Conservation (phyloP, 208 protist genomes). For the Trypanosoma rangeli region DNA sequence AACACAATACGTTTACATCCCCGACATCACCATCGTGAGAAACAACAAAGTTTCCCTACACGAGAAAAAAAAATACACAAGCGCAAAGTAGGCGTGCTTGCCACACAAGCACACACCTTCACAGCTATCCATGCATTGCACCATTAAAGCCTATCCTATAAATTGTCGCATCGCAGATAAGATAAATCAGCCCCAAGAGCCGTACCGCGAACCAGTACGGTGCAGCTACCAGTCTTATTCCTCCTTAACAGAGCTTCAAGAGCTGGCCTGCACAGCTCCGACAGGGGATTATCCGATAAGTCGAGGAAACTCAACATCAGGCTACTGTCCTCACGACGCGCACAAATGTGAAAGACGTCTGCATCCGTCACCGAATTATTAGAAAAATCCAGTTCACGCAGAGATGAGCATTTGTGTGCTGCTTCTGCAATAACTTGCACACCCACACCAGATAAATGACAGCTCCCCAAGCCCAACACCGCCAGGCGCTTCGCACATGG, state of each 20-base stretch:
- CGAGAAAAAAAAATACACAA: conserved; percentile 2
- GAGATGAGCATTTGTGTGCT: conserved; percentile 39
- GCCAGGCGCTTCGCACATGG: conserved; percentile 36
- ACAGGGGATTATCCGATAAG: conserved; percentile 57
- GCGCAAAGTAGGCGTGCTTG: conserved; percentile 20
- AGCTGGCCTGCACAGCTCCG: conserved; percentile 24
- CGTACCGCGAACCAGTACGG: conserved; percentile 51
- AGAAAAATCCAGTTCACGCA: conserved; percentile 62
- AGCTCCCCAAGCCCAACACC: conserved; percentile 41
- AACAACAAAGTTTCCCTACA: not conserved
- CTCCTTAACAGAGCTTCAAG: conserved; percentile 39
- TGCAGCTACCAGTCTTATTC: conserved; percentile 36
- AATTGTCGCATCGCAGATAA: conserved; percentile 15
- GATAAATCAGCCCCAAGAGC: conserved; percentile 33
- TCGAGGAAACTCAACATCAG: conserved; percentile 42
- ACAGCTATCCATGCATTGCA: conserved; percentile 18
- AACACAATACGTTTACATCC: too few species aligned
- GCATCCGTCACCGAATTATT: conserved; percentile 62
- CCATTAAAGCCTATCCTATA: conserved; percentile 4
- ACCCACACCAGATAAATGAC: conserved; percentile 55
- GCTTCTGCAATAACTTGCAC: conserved; percentile 41
- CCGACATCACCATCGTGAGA: too few species aligned
- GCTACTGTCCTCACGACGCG: conserved; percentile 31
- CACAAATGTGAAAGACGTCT: conserved; percentile 46
- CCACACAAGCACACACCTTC: conserved; percentile 13